Conservation (phyloP, 208 protist genomes). For the Strigomonas galati region DNA sequence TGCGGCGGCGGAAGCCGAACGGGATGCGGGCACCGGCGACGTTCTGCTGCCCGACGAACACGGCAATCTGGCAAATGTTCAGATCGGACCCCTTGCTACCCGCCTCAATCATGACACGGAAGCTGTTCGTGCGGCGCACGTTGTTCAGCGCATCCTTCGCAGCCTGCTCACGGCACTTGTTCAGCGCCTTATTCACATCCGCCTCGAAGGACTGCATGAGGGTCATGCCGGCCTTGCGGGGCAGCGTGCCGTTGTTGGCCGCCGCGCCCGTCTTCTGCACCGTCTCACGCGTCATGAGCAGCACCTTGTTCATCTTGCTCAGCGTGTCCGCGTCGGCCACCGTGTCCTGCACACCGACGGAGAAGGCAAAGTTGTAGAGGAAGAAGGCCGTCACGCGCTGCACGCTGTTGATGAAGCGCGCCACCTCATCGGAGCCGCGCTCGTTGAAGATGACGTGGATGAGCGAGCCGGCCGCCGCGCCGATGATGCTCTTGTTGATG, state of each 20-base stretch:
- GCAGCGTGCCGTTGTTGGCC: slow-evolving; percentile 92
- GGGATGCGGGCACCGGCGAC: slow-evolving; percentile 99
- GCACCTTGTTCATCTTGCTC: slow-evolving; percentile 89
- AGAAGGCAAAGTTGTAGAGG: slow-evolving; percentile 95
- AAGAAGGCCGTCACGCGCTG: slow-evolving; percentile 98
- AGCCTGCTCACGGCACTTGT: slow-evolving; percentile 91
- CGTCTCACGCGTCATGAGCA: slow-evolving; percentile 81
- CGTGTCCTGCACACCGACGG: slow-evolving; percentile 98
- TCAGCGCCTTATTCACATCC: slow-evolving; percentile 95
- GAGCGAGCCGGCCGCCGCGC: slow-evolving; percentile 80
- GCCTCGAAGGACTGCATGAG: slow-evolving; percentile 98
- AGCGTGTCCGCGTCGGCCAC: slow-evolving; percentile 95
- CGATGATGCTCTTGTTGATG: slow-evolving; percentile 91
- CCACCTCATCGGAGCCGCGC: slow-evolving; percentile 92
- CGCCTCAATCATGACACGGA: slow-evolving; percentile 96
- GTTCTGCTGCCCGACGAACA: slow-evolving; percentile 99
- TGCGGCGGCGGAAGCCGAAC: slow-evolving; percentile 96
- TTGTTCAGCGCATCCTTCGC: slow-evolving; percentile 83
- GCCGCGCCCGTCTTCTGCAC: slow-evolving; percentile 92
- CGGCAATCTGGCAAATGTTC: slow-evolving; percentile 99
- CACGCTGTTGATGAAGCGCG: slow-evolving; percentile 88
- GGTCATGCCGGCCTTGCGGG: slow-evolving; percentile 93
- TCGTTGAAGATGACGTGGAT: slow-evolving; percentile 98
- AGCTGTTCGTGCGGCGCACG: slow-evolving; percentile 90
- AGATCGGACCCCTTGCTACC: slow-evolving; percentile 99